Percentiles rank a stretch among this genome's conserved stretches.
phyloP scores from a whole-genome alignment of 257 asterid genomes.

The Rubia yunnanensis region DNA sequence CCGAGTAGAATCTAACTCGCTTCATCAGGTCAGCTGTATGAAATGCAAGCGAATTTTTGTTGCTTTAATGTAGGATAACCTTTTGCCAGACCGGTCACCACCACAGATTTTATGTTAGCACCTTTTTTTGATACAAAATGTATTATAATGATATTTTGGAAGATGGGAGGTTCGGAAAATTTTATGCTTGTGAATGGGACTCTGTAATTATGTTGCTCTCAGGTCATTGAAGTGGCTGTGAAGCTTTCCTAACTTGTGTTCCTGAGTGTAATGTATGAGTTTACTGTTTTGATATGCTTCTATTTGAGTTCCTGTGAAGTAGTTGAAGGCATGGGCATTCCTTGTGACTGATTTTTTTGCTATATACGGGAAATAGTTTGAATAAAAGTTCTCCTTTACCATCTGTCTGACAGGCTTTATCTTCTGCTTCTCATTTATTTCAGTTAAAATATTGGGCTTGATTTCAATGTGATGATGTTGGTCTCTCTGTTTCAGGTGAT shows the following conservation, averaged over 20 bases:
- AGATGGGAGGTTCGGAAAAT: neutral
- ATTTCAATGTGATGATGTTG: neutral
- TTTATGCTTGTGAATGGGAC: neutral
- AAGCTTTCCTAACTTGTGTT: slow-evolving; percentile 2
- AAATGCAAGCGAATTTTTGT: slow-evolving; percentile 19
- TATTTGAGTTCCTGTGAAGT: neutral
- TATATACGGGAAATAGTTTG: neutral
- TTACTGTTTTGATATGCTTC: neutral
- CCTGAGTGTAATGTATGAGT: neutral
- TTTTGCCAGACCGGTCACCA: slow-evolving; percentile 68
- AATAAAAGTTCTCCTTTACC: neutral
- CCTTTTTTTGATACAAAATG: slow-evolving; percentile 36
- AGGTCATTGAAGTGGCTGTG: neutral
- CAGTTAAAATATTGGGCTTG: neutral
- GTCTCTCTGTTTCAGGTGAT: slow-evolving; percentile 46
- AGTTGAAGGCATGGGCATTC: neutral
- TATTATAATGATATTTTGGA: neutral
- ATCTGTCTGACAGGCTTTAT: neutral
- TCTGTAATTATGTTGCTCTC: slow-evolving; percentile 1
- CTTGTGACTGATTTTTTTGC: neutral
- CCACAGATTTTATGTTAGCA: slow-evolving; percentile 80
- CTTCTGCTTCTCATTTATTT: neutral
- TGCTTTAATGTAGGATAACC: slow-evolving; percentile 58
- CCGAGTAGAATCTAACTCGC: neutral
- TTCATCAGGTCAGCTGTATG: slow-evolving; percentile 14